These are phyloP conservation scores for Baorangia bicolor DNA, from an alignment of 768 basidiomycete species.

Conservation along the genomic window DNA sequence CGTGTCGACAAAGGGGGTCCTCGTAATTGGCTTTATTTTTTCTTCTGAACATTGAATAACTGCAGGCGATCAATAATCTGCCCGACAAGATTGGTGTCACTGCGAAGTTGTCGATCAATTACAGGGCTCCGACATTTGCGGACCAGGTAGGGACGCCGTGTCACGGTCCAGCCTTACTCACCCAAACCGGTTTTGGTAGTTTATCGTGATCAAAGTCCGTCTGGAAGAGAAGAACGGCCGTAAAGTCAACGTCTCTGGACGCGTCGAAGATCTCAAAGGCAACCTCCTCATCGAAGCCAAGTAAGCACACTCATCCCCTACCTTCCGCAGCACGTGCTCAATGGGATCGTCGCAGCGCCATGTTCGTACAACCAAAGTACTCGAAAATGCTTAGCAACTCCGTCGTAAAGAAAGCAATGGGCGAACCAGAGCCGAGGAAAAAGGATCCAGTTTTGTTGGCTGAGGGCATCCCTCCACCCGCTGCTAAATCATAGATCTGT, in stretches of 20 bases:
- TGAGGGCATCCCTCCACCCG: no score
- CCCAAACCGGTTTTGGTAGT: constrained; percentile 42
- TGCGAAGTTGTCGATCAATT: constrained; percentile 71
- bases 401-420: no score
- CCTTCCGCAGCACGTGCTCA: not conserved
- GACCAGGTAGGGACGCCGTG: constrained; percentile 60
- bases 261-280: constrained; percentile 79
- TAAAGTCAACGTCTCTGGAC: constrained; percentile 68
- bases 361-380: no score
- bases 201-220: constrained; percentile 80
- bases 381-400: no score
- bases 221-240: no score
- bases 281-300: no score
- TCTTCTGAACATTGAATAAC: not conserved
- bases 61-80: constrained; percentile 82
- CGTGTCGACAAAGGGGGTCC: constrained; percentile 19
- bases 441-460: no score
- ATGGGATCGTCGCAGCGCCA: constrained; percentile 44
- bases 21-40: constrained; percentile 9
- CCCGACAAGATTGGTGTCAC: constrained; percentile 96
- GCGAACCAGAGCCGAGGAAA: no score
- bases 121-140: no score
- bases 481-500: no score
- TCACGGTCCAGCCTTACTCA: not conserved
- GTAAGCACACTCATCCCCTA: no score